phyloP scores from a whole-genome alignment of 208 protist genomes.

The Borovskyia barvae region DNA sequence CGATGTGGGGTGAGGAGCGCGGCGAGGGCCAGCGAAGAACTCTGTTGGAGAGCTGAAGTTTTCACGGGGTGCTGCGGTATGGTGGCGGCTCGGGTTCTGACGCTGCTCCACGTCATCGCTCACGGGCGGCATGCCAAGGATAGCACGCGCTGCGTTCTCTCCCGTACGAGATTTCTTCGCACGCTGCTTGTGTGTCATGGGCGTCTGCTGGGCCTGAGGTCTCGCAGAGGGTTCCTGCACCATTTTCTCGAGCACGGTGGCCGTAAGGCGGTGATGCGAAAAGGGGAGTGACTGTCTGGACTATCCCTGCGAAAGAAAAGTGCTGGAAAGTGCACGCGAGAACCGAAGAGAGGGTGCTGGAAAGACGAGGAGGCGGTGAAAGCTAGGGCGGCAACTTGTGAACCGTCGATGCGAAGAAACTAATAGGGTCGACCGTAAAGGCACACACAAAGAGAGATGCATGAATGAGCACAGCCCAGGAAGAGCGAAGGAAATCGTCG shows the following conservation, averaged over 20 bases:
- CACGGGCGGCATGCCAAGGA: conserved; percentile 16
- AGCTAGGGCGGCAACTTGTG: too few species aligned
- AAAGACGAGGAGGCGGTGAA: too few species aligned
- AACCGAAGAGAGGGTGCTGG: too few species aligned
- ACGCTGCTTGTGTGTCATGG: conserved; percentile 25
- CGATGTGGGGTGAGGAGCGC: conserved; percentile 47
- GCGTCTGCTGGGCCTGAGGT: neutral
- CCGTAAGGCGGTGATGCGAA: neutral
- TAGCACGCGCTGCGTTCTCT: conserved; percentile 24
- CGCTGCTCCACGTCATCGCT: conserved; percentile 9
- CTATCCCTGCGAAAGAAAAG: too few species aligned
- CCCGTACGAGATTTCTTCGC: conserved; percentile 34
- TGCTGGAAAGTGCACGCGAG: too few species aligned
- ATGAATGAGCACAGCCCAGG: too few species aligned
- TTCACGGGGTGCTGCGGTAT: neutral
- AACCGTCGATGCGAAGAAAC: too few species aligned
- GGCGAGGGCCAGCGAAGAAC: conserved; percentile 63
- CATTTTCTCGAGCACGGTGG: conserved; percentile 7
- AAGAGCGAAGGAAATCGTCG: too few species aligned
- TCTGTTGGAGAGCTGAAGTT: conserved; percentile 56
- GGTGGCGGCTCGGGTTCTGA: conserved; percentile 26
- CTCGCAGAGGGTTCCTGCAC: conserved; percentile 1
- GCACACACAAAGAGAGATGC: too few species aligned
- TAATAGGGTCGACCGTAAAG: too few species aligned
- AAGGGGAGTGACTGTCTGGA: conserved; percentile 10